Evolutionary conservation across 495 filamentous ascomycete genomes (phyloP).

Genomic region (Hyaloscypha variabilis): DNA sequence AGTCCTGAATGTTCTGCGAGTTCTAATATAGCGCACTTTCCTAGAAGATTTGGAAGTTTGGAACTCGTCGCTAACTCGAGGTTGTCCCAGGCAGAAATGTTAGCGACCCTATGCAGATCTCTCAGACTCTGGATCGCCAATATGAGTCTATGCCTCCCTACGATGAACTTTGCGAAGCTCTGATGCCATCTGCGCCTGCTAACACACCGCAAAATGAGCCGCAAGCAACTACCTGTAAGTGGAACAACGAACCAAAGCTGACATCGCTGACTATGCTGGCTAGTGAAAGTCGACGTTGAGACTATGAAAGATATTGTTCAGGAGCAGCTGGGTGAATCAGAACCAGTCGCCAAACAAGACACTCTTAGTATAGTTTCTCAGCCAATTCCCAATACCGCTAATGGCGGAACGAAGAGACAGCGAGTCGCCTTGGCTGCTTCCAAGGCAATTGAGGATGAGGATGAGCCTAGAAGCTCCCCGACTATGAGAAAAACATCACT

Average conservation of each 20-base stretch:
- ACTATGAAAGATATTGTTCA: conserved; percentile 26
- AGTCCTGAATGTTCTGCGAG: not conserved
- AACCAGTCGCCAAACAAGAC: not conserved
- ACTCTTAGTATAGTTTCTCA: conserved; percentile 13
- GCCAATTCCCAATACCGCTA: conserved; percentile 10
- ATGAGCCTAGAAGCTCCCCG: conserved; percentile 30
- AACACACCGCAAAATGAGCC: conserved; percentile 41
- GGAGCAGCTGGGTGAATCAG: not conserved
- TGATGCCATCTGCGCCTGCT: conserved; percentile 47
- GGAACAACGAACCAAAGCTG: not conserved
- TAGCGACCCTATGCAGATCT: conserved; percentile 32
- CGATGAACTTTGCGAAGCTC: conserved; percentile 38
- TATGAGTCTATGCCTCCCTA: conserved; percentile 40
- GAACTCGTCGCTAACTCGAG: not conserved
- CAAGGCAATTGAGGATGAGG: conserved; percentile 36
- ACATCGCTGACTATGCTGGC: not conserved
- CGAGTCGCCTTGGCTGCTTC: conserved; percentile 46
- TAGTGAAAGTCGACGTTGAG: conserved; percentile 3
- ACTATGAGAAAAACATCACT: conserved; percentile 25
- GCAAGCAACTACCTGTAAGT: not conserved
- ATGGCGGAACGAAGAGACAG: conserved; percentile 38
- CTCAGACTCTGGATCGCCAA: conserved; percentile 36
- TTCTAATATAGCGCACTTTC: no score
- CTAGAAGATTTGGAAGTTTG: not conserved
- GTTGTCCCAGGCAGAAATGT: conserved; percentile 19